Conservation (phyloP, 192 early-diverging fungal species). For the Entomortierella beljakovae region DNA sequence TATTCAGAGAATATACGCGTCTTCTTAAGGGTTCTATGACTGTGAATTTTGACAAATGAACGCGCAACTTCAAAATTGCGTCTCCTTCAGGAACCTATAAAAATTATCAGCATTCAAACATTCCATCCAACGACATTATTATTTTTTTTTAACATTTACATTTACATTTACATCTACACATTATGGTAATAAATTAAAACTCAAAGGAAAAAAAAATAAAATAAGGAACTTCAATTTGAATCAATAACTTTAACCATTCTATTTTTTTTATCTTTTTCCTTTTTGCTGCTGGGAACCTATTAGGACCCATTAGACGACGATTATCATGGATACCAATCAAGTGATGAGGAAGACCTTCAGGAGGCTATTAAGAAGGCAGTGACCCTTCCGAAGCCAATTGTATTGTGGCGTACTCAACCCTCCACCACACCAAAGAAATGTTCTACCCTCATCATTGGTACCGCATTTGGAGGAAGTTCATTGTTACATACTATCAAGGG, state of each 20-base stretch:
- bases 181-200: background rate
- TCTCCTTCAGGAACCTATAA: background rate
- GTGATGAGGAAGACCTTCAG: slow-evolving; percentile 51
- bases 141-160: background rate
- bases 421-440: slow-evolving; percentile 2
- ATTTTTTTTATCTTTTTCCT: no score
- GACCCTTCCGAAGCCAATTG: slow-evolving; percentile 45
- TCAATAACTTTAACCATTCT: no score
- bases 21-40: background rate
- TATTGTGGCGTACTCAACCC: slow-evolving; percentile 14
- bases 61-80: background rate
- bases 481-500: slow-evolving; percentile 26
- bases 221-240: no score
- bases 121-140: no score
- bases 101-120: background rate
- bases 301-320: slow-evolving; percentile 20
- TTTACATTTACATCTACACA: background rate
- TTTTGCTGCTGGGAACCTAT: background rate
- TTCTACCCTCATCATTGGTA: slow-evolving; percentile 39
- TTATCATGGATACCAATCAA: slow-evolving; percentile 50
- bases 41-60: background rate
- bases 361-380: slow-evolving; percentile 29
- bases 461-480: slow-evolving; percentile 32
- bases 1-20: background rate
- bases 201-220: no score